phyloP scores from a whole-genome alignment of 805 yeast species.

The Candida nitratophila region DNA sequence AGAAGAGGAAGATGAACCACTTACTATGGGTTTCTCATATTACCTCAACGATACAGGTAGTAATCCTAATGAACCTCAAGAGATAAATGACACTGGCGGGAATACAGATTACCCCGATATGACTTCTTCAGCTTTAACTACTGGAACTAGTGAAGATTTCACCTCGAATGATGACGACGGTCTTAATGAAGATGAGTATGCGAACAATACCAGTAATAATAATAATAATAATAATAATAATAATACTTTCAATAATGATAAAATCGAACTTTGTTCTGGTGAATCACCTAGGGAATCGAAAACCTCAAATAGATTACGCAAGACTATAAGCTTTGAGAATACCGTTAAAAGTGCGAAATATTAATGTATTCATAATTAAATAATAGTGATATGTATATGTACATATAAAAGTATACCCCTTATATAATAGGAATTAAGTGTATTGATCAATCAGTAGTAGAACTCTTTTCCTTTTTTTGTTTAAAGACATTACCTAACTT shows the following conservation, averaged over 20 bases:
- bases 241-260: too few relatives aligned
- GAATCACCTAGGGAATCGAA: background rate
- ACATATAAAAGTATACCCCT: too few relatives aligned
- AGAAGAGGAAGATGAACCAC: background rate
- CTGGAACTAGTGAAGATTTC: background rate
- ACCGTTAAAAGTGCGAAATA: background rate
- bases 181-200: background rate
- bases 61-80: background rate
- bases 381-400: too few relatives aligned
- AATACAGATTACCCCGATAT: too few relatives aligned
- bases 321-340: background rate
- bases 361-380: too few relatives aligned
- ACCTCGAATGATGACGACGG: background rate
- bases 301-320: background rate
- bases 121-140: background rate
- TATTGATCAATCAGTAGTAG: too few relatives aligned
- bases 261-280: background rate
- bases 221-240: too few relatives aligned
- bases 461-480: background rate
- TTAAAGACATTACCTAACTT: slow-evolving; percentile 1
- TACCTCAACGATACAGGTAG: background rate
- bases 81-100: background rate
- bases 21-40: slow-evolving; percentile 2
- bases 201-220: background rate
- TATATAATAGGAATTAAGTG: too few relatives aligned